A percentile compares a stretch with the other conserved stretches of the same genome.
Evolutionary conservation across 2,329 filamentous ascomycete genomes (phyloP).

Genomic region (Colletotrichum chlorophyti): DNA sequence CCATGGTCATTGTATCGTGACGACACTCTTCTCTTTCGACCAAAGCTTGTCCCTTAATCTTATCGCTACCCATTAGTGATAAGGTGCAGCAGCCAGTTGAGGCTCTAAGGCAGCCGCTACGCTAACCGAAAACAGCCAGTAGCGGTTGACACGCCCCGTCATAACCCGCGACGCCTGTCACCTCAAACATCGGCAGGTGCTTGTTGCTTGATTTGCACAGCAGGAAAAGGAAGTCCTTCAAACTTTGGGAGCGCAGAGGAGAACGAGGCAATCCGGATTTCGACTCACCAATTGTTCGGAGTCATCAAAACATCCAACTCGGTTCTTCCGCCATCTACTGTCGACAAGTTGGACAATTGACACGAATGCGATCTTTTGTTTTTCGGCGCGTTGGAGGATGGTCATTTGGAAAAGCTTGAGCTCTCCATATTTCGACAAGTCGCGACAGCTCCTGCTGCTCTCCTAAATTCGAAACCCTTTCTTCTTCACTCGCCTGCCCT

Average conservation of each 20-base stretch:
- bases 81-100: not conserved
- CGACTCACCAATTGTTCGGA: not conserved
- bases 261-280: slow-evolving; percentile 15
- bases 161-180: slow-evolving; percentile 28
- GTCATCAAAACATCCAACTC: not conserved
- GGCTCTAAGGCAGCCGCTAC: slow-evolving; percentile 1
- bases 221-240: slow-evolving; percentile 10
- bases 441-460: slow-evolving; percentile 27
- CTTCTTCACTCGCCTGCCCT: not conserved
- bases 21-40: not conserved
- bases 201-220: slow-evolving; percentile 2
- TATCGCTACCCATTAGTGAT: not conserved
- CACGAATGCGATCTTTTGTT: slow-evolving; percentile 1
- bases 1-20: not conserved
- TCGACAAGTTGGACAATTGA: not conserved
- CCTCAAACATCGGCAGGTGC: slow-evolving; percentile 20
- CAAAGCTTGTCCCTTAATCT: not conserved
- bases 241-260: slow-evolving; percentile 6
- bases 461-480: not conserved
- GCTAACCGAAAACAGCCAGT: slow-evolving; percentile 17
- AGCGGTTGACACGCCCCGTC: slow-evolving; percentile 23
- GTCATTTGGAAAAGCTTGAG: slow-evolving; percentile 26
- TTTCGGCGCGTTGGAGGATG: slow-evolving; percentile 26
- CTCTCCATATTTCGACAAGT: slow-evolving; percentile 28
- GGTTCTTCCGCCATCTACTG: not conserved